phyloP scores from a whole-genome alignment of 305 asterid genomes.

The Solanum chacoense region DNA sequence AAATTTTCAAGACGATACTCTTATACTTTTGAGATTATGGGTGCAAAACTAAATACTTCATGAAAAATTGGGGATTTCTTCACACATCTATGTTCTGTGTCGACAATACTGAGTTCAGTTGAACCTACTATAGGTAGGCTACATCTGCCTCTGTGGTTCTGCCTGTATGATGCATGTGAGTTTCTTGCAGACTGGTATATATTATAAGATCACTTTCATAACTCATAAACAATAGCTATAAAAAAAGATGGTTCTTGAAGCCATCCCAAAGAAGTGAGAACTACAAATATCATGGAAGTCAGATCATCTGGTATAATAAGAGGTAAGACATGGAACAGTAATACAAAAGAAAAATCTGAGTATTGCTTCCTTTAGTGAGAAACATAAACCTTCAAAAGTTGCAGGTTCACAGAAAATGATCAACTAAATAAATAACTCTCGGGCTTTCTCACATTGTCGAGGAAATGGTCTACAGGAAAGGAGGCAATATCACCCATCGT shows the following conservation, averaged over 20 bases:
- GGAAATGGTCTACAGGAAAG: slow-evolving; percentile 55
- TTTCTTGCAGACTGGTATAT: background rate
- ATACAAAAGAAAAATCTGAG: background rate
- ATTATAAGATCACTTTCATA: background rate
- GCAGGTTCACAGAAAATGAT: background rate
- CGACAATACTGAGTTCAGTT: background rate
- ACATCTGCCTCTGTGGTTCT: background rate
- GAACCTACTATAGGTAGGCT: background rate
- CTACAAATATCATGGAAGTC: background rate
- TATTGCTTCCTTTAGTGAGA: background rate
- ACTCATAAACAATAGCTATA: background rate
- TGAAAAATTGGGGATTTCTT: background rate
- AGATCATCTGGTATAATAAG: background rate
- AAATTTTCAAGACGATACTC: background rate
- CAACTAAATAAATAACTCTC: background rate
- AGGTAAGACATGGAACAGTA: background rate
- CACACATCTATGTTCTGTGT: background rate
- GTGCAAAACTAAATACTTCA: background rate
- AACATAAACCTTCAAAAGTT: background rate
- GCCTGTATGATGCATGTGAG: background rate
- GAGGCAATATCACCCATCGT: slow-evolving; percentile 95
- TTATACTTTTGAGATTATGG: background rate
- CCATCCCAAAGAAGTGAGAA: background rate
- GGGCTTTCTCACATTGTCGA: background rate
- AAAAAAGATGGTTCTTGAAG: background rate